A percentile compares a stretch with the other conserved stretches of the same genome.
These are phyloP conservation scores for Phytophthora cajani DNA, from an alignment of 352 stramenopile genomes.

Conservation along the genomic window DNA sequence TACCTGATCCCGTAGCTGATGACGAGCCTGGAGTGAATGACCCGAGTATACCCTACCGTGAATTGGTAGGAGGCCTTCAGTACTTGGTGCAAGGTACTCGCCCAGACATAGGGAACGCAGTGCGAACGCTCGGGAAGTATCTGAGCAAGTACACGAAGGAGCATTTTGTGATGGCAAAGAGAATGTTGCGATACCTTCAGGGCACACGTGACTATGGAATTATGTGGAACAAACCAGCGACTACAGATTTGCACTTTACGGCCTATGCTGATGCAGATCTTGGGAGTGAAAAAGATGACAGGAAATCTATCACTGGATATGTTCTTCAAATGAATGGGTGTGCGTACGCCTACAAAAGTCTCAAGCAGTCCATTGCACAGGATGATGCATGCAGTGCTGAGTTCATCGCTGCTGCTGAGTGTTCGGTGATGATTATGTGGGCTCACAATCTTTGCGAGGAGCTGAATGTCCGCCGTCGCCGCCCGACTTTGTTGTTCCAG, in stretches of 20 bases:
- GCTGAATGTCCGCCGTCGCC: conserved; percentile 3
- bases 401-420: conserved; percentile 4
- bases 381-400: conserved; percentile 11
- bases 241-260: conserved; percentile 15
- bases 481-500: conserved; percentile 13
- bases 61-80: conserved; percentile 6
- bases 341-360: conserved; percentile 13
- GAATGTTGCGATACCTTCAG: conserved; percentile 2
- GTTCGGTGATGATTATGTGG: conserved; percentile 14
- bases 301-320: conserved; percentile 7
- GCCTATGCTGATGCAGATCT: conserved; percentile 19
- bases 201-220: conserved; percentile 9
- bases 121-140: conserved; percentile 12
- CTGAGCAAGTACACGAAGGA: conserved; percentile 14
- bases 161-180: conserved; percentile 15
- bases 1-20: neutral
- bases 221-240: conserved; percentile 3
- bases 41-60: conserved; percentile 3
- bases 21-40: conserved; percentile 10
- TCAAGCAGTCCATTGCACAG: conserved; percentile 6
- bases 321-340: conserved; percentile 20
- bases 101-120: conserved; percentile 10
- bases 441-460: conserved; percentile 17
- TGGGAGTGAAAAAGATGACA: conserved; percentile 14
- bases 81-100: conserved; percentile 14